These are phyloP conservation scores for Puccinia triticina DNA, from an alignment of 1,284 basidiomycete species.

Conservation along the genomic window DNA sequence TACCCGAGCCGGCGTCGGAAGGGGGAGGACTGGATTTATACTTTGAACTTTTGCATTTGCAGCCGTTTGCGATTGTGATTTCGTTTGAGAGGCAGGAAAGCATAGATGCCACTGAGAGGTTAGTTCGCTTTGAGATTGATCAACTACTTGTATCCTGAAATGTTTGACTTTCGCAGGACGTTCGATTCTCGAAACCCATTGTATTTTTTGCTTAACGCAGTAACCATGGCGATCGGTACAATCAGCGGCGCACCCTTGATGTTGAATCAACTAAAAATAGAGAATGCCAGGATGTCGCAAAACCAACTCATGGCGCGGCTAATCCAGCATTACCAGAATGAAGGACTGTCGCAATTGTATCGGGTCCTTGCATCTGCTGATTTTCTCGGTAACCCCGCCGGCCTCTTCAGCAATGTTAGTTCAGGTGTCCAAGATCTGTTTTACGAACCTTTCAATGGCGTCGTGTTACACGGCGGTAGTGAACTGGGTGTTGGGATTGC, in stretches of 20 bases:
- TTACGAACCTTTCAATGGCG: constrained; percentile 97
- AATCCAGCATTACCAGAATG: constrained; percentile 89
- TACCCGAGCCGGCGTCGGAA: constrained; percentile 76
- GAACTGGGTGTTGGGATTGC: constrained; percentile 97
- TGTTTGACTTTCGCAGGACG: constrained; percentile 61
- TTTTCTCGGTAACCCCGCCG: constrained; percentile 82
- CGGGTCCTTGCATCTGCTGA: constrained; percentile 95
- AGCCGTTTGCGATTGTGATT: constrained; percentile 86
- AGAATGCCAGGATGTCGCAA: constrained; percentile 86
- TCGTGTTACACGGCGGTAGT: constrained; percentile 94
- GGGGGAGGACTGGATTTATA: constrained; percentile 76
- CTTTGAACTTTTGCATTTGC: constrained; percentile 95
- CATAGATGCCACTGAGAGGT: constrained; percentile 91
- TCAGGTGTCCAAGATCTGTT: constrained; percentile 99
- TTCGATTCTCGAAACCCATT: constrained; percentile 85
- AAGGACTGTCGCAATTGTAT: constrained; percentile 90
- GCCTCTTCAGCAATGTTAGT: constrained; percentile 96
- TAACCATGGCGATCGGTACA: constrained; percentile 96
- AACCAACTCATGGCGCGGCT: constrained; percentile 84
- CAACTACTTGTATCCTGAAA: background rate
- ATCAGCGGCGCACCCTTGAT: constrained; percentile 95
- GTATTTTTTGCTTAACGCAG: constrained; percentile 87
- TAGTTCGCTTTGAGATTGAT: constrained; percentile 57
- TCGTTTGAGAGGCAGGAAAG: constrained; percentile 97
- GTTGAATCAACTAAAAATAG: constrained; percentile 90